These are phyloP conservation scores for Trichoderma erinaceum DNA, from an alignment of 495 filamentous ascomycete species.

Conservation along the genomic window DNA sequence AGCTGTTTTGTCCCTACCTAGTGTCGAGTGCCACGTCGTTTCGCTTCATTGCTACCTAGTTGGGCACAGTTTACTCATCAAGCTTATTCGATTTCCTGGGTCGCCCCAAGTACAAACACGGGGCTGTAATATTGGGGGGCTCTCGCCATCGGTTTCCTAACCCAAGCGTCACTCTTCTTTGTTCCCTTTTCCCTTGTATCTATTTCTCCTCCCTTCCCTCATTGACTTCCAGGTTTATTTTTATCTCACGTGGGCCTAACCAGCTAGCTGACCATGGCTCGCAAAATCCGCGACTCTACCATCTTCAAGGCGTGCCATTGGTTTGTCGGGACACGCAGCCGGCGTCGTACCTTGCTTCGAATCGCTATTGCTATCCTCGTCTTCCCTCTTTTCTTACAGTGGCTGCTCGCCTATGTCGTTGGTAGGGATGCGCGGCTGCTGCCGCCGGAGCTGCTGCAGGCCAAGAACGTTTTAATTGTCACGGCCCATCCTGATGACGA, in stretches of 20 bases:
- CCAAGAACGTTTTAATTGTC: slow-evolving; percentile 35
- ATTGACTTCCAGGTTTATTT: neutral
- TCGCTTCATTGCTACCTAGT: neutral
- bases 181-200: neutral
- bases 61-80: slow-evolving; percentile 7
- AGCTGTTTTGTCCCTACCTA: neutral
- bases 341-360: slow-evolving; percentile 19
- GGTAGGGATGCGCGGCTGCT: slow-evolving; percentile 34
- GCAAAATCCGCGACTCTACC: neutral
- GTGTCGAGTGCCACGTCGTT: neutral
- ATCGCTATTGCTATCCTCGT: slow-evolving; percentile 25
- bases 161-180: neutral
- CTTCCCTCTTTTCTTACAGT: slow-evolving; percentile 32
- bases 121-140: neutral
- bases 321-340: neutral
- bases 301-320: slow-evolving; percentile 2
- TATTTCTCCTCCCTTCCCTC: neutral
- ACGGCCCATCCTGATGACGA: slow-evolving; percentile 42
- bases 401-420: slow-evolving; percentile 33
- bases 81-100: neutral
- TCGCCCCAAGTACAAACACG: neutral
- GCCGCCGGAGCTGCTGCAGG: slow-evolving; percentile 30
- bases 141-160: neutral
- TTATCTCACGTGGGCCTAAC: neutral
- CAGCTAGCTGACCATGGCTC: neutral